Percentiles rank a stretch among this genome's conserved stretches.
Evolutionary conservation across 352 stramenopile species (phyloP).

Genomic region (Phytophthora uliginosa): DNA sequence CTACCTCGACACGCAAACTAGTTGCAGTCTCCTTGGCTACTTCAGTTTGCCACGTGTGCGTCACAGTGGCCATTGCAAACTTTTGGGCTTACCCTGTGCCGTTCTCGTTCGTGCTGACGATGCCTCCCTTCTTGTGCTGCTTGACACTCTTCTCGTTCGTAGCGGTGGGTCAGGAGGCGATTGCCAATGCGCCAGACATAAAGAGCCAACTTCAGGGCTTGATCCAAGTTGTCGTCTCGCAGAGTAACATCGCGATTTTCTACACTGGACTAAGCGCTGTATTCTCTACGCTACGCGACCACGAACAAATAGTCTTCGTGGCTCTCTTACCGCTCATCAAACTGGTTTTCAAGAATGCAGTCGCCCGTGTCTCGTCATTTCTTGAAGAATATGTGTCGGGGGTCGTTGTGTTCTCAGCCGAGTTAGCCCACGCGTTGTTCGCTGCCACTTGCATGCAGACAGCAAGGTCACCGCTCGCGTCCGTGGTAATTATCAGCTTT

Average conservation of each 20-base stretch:
- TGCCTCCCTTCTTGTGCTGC: slow-evolving; percentile 2
- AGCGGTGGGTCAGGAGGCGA: background rate
- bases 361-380: slow-evolving; percentile 1
- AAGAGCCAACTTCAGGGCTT: background rate
- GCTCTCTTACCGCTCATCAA: slow-evolving; percentile 1
- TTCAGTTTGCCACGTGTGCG: slow-evolving; percentile 5
- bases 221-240: slow-evolving; percentile 5
- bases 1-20: background rate
- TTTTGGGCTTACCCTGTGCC: slow-evolving; percentile 11
- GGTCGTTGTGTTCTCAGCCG: slow-evolving; percentile 4
- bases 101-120: slow-evolving; percentile 10
- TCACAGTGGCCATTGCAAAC: background rate
- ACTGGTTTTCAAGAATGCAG: background rate
- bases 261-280: slow-evolving; percentile 7
- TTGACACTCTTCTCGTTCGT: slow-evolving; percentile 1
- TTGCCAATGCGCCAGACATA: background rate
- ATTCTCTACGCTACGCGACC: background rate
- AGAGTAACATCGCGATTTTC: slow-evolving; percentile 3
- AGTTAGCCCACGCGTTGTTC: slow-evolving; percentile 5
- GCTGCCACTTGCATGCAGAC: slow-evolving; percentile 12
- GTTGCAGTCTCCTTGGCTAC: background rate
- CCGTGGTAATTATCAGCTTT: slow-evolving; percentile 2
- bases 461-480: slow-evolving; percentile 1
- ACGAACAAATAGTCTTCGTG: slow-evolving; percentile 1
- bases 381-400: slow-evolving; percentile 1